Evolutionary conservation across 805 yeast genomes (phyloP), one percentile per base, ranked within the genome.

Genomic region (Zygotorulaspora danielsina): DNA sequence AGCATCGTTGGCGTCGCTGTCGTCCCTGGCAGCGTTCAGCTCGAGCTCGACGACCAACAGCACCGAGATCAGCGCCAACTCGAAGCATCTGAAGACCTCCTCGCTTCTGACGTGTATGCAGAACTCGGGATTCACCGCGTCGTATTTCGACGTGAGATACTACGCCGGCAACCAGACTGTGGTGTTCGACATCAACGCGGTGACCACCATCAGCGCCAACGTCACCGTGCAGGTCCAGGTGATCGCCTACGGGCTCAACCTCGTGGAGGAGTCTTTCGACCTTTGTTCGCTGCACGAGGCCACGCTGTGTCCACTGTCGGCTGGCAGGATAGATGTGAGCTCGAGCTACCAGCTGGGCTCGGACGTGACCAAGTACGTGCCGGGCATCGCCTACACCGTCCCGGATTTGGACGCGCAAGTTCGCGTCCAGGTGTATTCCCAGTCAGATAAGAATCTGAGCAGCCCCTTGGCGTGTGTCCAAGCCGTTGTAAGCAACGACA

Each of bases 401-500:
- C 99, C 99, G 0, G 96, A 93, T 63, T 69, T 93, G 50, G 99
- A 93, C 57, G 99, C 96, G 3, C 75, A 84, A 45, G 96, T 89
- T 19, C 69, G 80, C 47, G 89, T 94, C 28, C 62, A 76, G 13
- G 82, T 83, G 3, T 78, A 79, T 58, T 60, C 75, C 21, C 55
- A 64, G 11, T 64, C 65, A 34, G 78, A 75, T 53, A 67, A 73
- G 5, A 48, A 60, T 10, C 64, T 54, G 3, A 35, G 51, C 16
- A 61, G 65, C 6, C 73, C 81, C 3, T 67, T 89, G 42, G 98
- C 97, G 2, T 93, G 99, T 73, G 95, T 93, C 10, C 86, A 84
- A 58, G 97, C 97, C 0, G 70, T 77, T 10, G 70, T 93, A 40
- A 66, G 84, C 16, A 93, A 93, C 63, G 96, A 93, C 42, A 88